A percentile compares a stretch with the other conserved stretches of the same genome.
Conservation (phyloP, 345 rosid genomes). For the Geranium brycei region DNA sequence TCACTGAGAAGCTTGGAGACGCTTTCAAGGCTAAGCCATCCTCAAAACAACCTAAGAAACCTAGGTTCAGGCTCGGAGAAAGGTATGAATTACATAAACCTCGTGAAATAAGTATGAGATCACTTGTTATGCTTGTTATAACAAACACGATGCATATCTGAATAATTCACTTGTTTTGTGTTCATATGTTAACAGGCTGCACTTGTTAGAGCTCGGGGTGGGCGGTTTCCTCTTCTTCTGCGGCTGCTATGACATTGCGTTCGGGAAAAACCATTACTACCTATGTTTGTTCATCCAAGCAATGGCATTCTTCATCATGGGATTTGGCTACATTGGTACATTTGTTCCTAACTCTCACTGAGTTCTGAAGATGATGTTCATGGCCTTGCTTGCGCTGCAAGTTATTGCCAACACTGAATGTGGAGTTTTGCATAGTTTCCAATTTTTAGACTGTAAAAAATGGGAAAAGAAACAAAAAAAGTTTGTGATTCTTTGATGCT, state of each 20-base stretch:
- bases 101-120: too few relatives aligned
- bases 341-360: conserved; percentile 6
- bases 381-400: too few relatives aligned
- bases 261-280: conserved; percentile 17
- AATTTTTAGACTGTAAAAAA: too few relatives aligned
- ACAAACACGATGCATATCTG: too few relatives aligned
- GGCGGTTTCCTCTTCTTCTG: conserved; percentile 15
- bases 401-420: too few relatives aligned
- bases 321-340: conserved; percentile 16
- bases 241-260: conserved; percentile 16
- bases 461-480: too few relatives aligned
- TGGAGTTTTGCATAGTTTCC: too few relatives aligned
- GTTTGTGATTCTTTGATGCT: too few relatives aligned
- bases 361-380: too few relatives aligned
- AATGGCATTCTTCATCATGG: conserved; percentile 17
- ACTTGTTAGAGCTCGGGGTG: conserved; percentile 14
- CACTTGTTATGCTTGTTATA: too few relatives aligned
- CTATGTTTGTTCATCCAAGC: conserved; percentile 18
- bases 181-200: conserved; percentile 2
- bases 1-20: conserved; percentile 25
- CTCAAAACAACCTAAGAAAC: conserved; percentile 8
- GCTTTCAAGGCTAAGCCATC: conserved; percentile 11
- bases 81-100: conserved; percentile 3
- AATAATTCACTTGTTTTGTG: neutral
- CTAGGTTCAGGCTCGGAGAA: conserved; percentile 9